A percentile compares a stretch with the other conserved stretches of the same genome.
phyloP scores from a whole-genome alignment of 495 filamentous ascomycete genomes.

The Jackrogersella multiformis region DNA sequence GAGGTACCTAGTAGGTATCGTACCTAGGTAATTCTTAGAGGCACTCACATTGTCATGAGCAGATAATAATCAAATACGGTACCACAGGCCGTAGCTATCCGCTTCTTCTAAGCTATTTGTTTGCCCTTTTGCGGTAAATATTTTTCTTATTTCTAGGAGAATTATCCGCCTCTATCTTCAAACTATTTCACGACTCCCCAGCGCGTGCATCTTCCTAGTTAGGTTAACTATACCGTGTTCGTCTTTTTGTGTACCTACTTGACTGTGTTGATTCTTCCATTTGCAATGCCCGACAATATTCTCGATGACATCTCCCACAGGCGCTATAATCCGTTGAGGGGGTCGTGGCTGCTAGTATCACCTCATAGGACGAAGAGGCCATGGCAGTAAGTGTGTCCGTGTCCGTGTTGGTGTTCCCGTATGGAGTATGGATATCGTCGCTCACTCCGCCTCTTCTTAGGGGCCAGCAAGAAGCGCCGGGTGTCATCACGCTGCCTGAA shows the following conservation, averaged over 20 bases:
- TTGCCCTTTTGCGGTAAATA: slow-evolving; percentile 17
- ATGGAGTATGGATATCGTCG: not conserved
- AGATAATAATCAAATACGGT: slow-evolving; percentile 18
- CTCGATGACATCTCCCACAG: slow-evolving; percentile 97
- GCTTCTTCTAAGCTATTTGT: slow-evolving; percentile 8
- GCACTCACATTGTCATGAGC: not conserved
- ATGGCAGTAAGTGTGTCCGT: slow-evolving; percentile 88
- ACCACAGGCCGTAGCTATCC: slow-evolving; percentile 21
- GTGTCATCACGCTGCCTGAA: slow-evolving; percentile 76
- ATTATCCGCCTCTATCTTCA: not conserved
- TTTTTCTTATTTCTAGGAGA: not conserved
- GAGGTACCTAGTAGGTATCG: no score
- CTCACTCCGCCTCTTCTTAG: slow-evolving; percentile 55
- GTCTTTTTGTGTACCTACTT: not conserved
- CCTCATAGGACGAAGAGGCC: slow-evolving; percentile 95
- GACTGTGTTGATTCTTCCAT: not conserved
- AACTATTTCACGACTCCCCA: not conserved
- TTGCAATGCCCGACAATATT: slow-evolving; percentile 67
- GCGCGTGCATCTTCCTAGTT: not conserved
- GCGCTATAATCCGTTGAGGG: slow-evolving; percentile 89
- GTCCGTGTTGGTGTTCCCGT: slow-evolving; percentile 1
- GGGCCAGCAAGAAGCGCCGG: slow-evolving; percentile 88
- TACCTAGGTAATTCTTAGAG: no score
- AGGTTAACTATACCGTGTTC: not conserved
- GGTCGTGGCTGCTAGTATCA: slow-evolving; percentile 91